A percentile compares a stretch with the other conserved stretches of the same genome.
These are phyloP conservation scores for Fennellomyces sp. DNA, from an alignment of 371 early-diverging fungal species.

Conservation along the genomic window DNA sequence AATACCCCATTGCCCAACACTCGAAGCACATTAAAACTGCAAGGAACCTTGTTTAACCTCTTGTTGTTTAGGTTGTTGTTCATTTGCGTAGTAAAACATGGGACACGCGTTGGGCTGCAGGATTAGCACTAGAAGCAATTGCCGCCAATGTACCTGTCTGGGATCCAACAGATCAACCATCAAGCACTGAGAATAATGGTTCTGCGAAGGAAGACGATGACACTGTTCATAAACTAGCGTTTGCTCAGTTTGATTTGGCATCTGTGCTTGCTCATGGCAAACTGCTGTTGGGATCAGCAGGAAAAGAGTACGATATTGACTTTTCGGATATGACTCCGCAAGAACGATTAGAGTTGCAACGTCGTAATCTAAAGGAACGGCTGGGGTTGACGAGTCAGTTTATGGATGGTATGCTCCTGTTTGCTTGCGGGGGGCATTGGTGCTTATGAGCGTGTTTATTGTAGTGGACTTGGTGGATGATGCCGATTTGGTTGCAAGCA, in stretches of 20 bases:
- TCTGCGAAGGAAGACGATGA: slow-evolving; percentile 25
- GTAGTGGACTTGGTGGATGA: slow-evolving; percentile 78
- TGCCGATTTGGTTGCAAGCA: slow-evolving; percentile 49
- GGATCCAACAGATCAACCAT: slow-evolving; percentile 55
- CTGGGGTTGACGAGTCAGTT: slow-evolving; percentile 90
- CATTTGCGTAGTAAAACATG: slow-evolving; percentile 88
- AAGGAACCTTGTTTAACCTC: no score
- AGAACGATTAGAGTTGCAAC: slow-evolving; percentile 83
- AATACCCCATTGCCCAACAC: neutral
- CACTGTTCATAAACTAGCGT: slow-evolving; percentile 58
- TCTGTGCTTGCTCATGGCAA: slow-evolving; percentile 81
- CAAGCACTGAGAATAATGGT: slow-evolving; percentile 15
- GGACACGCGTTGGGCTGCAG: slow-evolving; percentile 97
- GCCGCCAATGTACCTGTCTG: slow-evolving; percentile 85
- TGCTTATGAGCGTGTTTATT: no score
- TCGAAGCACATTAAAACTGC: neutral
- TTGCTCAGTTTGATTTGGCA: slow-evolving; percentile 83
- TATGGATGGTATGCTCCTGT: slow-evolving; percentile 73
- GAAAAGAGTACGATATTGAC: slow-evolving; percentile 91
- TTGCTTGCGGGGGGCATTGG: neutral
- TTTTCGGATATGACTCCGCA: slow-evolving; percentile 80
- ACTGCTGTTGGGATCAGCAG: slow-evolving; percentile 85
- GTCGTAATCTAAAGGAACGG: slow-evolving; percentile 81
- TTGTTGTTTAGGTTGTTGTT: slow-evolving; percentile 66
- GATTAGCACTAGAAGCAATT: slow-evolving; percentile 90